phyloP scores from a whole-genome alignment of 371 early-diverging fungal species.

The Vairimorpha apis region DNA sequence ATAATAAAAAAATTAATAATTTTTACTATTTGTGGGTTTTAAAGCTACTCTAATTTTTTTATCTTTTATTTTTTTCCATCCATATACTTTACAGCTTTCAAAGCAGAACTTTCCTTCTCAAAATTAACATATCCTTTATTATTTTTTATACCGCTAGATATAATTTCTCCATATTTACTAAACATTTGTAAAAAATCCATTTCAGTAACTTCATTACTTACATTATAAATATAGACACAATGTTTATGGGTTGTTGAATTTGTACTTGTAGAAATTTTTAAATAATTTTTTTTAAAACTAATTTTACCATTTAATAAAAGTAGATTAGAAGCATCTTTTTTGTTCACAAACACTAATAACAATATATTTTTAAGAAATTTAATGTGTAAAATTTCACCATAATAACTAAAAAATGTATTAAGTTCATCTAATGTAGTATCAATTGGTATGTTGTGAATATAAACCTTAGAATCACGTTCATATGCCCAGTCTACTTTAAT shows the following conservation, averaged over 20 bases:
- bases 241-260: not conserved
- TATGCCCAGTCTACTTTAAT: conserved; percentile 25
- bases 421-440: conserved; percentile 16
- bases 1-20: not conserved
- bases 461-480: conserved; percentile 25
- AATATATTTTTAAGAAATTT: conserved; percentile 2
- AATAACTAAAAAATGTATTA: conserved; percentile 24
- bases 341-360: conserved; percentile 19
- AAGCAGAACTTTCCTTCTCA: conserved; percentile 27
- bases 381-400: conserved; percentile 12
- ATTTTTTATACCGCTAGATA: conserved; percentile 11
- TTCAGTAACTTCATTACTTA: conserved; percentile 10
- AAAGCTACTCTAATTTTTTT: conserved; percentile 33
- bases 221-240: conserved; percentile 38
- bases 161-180: conserved; percentile 29
- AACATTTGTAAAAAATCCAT: conserved; percentile 28
- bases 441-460: conserved; percentile 18
- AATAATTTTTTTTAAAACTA: not conserved
- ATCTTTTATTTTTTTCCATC: conserved; percentile 24
- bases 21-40: conserved; percentile 10
- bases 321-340: conserved; percentile 15
- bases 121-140: conserved; percentile 41
- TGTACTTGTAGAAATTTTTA: not conserved
- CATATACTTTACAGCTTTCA: conserved; percentile 37
- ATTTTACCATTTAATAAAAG: conserved; percentile 28